phyloP scores from a whole-genome alignment of 306 rosid species.

The Trifolium subterraneum region DNA sequence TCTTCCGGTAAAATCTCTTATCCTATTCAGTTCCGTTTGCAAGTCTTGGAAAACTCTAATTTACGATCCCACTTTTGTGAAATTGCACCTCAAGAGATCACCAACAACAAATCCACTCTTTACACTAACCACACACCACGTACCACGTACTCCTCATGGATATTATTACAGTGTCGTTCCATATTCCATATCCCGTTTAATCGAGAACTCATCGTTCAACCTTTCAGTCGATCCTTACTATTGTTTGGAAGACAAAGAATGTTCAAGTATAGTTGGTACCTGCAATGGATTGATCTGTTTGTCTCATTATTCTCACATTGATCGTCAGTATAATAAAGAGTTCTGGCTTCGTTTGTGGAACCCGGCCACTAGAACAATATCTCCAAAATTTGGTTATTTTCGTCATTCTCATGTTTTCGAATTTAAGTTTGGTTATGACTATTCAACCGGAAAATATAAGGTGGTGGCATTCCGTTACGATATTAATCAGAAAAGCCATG shows the following conservation, averaged over 20 bases:
- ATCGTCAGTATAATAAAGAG: not conserved
- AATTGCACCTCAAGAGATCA: not conserved
- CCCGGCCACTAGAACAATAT: not conserved
- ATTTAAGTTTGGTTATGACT: not conserved
- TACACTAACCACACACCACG: not conserved
- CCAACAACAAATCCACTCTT: not conserved
- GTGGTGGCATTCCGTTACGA: not conserved
- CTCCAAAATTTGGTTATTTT: not conserved
- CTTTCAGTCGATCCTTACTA: not conserved
- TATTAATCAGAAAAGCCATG: not conserved
- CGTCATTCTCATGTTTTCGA: not conserved
- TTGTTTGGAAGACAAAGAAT: not conserved
- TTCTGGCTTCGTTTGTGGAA: not conserved
- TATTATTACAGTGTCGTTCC: not conserved
- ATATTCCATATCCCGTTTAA: not conserved
- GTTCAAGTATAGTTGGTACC: not conserved
- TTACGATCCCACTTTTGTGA: not conserved
- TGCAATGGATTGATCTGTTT: not conserved
- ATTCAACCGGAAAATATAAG: not conserved
- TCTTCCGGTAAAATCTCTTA: not conserved
- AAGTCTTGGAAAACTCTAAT: not conserved
- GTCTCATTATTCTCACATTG: rapidly evolving
- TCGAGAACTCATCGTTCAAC: not conserved
- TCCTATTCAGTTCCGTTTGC: not conserved
- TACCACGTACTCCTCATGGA: rapidly evolving